Evolutionary conservation across 169 alveolate species (phyloP), one percentile per base, ranked within the genome.

Genomic region (Plasmodium gallinaceum): DNA sequence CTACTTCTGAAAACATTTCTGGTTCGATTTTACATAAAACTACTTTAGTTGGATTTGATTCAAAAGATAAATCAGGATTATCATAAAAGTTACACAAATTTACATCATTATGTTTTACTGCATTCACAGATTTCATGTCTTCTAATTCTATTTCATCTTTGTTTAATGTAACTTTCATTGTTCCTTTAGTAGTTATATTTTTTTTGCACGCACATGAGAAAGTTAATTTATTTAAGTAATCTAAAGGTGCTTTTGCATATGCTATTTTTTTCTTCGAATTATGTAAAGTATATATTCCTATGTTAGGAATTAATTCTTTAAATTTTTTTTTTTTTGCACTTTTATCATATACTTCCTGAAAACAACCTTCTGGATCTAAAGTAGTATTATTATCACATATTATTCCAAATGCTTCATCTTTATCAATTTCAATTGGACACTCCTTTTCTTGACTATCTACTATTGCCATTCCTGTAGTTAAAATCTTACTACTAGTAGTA

Each of bases 51-150:
- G 70, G 9, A 32, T 62, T 62, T 9, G 32, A 0, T 9, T 39
- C 46, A 69, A 83, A 46, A 0, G 65, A 42, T 20, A 83, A 43
- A 7, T 46, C 71, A 20, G 69, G 52, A 69, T 69, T 61, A 37
- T 83, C 85, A 32, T 16, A 83, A 16, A 83, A 83, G 65, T 83
- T 83, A 32, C 91, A 83, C 7, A 83, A 37, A 26, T 83, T 68
- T 0, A 39, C 54, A 26, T 83, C 42, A 18, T 48, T 39, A 12
- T 57, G 75, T 62, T 51, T 68, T 20, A 58, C 32, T 10, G 86
- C 72, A 26, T 16, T 24, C 24, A 7, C 43, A 4, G 37, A 9
- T 39, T 69, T 70, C 61, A 83, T 39, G 2, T 83, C 58, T 12
- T 70, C 91, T 14, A 39, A 16, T 39, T 60, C 60, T 0, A 7